These are phyloP conservation scores for Dendrobium huoshanense DNA, from an alignment of 106 monocot species.

Conservation along the genomic window DNA sequence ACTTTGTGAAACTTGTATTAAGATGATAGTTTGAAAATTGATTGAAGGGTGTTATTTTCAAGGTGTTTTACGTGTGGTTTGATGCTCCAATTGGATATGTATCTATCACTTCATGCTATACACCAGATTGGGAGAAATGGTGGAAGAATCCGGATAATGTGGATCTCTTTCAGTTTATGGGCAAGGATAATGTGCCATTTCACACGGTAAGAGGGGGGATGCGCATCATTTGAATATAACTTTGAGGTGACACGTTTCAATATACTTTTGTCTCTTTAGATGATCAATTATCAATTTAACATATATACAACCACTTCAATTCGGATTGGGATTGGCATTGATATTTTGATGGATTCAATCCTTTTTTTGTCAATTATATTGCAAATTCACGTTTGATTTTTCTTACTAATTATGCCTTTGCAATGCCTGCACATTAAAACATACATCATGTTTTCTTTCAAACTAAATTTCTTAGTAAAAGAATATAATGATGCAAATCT, in stretches of 20 bases:
- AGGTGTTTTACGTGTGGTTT: slow-evolving; percentile 99
- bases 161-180: slow-evolving; percentile 96
- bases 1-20: not conserved
- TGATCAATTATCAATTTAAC: not conserved
- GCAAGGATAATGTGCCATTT: slow-evolving; percentile 98
- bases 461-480: not conserved
- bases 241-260: not conserved
- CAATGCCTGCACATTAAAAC: not conserved
- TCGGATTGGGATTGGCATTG: not conserved
- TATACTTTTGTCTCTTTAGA: not conserved
- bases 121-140: slow-evolving; percentile 91
- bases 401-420: not conserved
- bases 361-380: not conserved
- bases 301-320: not conserved
- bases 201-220: slow-evolving; percentile 61
- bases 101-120: slow-evolving; percentile 84
- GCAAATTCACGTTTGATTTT: not conserved
- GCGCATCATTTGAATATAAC: not conserved
- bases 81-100: slow-evolving; percentile 99
- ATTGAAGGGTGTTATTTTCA: not conserved
- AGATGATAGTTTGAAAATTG: not conserved
- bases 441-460: not conserved
- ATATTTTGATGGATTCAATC: not conserved
- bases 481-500: too few relatives aligned
- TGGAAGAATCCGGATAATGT: slow-evolving; percentile 97